phyloP scores from a whole-genome alignment of 768 basidiomycete genomes.

The Boletales sp. region DNA sequence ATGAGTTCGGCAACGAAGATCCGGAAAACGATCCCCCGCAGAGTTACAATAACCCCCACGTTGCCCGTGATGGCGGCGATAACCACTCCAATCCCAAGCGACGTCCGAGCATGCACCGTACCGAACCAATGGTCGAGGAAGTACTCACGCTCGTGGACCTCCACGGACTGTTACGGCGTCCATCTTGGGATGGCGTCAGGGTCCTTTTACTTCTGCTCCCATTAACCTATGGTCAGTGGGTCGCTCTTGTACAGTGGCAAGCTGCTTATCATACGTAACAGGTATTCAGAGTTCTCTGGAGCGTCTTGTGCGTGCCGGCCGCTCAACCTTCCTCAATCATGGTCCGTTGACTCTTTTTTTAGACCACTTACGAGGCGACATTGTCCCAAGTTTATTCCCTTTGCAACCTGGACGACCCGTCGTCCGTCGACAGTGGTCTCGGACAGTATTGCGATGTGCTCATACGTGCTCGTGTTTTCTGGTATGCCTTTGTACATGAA shows the following conservation, averaged over 20 bases:
- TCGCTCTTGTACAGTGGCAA: not conserved
- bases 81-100: slow-evolving; percentile 35
- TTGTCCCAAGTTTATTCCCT: slow-evolving; percentile 79
- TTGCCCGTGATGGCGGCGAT: slow-evolving; percentile 17
- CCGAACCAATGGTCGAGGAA: slow-evolving; percentile 70
- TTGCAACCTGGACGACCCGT: slow-evolving; percentile 50
- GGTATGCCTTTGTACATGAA: slow-evolving; percentile 87
- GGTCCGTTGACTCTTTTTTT: slow-evolving; percentile 9
- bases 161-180: slow-evolving; percentile 72
- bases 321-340: not conserved
- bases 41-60: slow-evolving; percentile 1
- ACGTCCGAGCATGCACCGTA: slow-evolving; percentile 48
- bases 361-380: slow-evolving; percentile 77
- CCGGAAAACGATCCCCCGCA: slow-evolving; percentile 5
- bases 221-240: slow-evolving; percentile 70
- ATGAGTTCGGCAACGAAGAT: slow-evolving; percentile 63
- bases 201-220: slow-evolving; percentile 77
- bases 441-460: slow-evolving; percentile 54
- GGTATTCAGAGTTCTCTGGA: slow-evolving; percentile 29
- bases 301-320: slow-evolving; percentile 11
- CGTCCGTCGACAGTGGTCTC: slow-evolving; percentile 46
- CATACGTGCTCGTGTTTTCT: slow-evolving; percentile 79
- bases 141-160: slow-evolving; percentile 78
- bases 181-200: slow-evolving; percentile 84
- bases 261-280: slow-evolving; percentile 11